Evolutionary conservation across 495 filamentous ascomycete genomes (phyloP).

Genomic region (Pyronema domesticum): DNA sequence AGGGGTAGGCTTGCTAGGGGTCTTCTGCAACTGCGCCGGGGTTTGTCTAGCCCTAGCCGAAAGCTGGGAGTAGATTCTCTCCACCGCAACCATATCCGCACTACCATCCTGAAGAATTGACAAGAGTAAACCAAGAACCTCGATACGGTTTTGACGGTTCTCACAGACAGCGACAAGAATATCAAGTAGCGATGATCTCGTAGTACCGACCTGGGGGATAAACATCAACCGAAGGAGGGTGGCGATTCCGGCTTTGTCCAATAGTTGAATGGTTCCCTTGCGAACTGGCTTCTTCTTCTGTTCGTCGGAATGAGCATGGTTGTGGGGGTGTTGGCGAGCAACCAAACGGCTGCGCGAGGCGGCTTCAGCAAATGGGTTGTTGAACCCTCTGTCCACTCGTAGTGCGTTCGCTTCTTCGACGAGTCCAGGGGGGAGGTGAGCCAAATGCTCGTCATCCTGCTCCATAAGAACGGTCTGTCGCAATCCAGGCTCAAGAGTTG

Average conservation of each 20-base stretch:
- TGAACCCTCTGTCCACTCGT: constrained; percentile 38
- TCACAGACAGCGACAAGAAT: constrained; percentile 79
- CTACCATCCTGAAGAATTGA: constrained; percentile 95
- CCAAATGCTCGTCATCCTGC: constrained; percentile 73
- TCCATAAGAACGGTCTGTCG: constrained; percentile 77
- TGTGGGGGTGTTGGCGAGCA: constrained; percentile 8
- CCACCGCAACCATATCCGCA: constrained; percentile 77
- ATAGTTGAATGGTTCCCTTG: constrained; percentile 76
- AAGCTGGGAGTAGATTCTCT: constrained; percentile 83
- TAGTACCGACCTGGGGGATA: constrained; percentile 68
- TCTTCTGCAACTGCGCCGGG: constrained; percentile 42
- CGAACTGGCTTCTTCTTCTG: constrained; percentile 49
- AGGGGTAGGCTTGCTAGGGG: constrained; percentile 38
- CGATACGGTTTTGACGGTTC: constrained; percentile 81
- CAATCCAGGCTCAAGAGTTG: constrained; percentile 70
- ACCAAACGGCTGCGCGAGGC: constrained; percentile 33
- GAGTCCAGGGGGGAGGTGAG: constrained; percentile 67
- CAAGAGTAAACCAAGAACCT: constrained; percentile 84
- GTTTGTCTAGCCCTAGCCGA: constrained; percentile 78
- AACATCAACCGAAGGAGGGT: constrained; percentile 94
- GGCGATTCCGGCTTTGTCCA: constrained; percentile 88
- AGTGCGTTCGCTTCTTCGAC: constrained; percentile 68
- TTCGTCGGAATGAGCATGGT: constrained; percentile 26
- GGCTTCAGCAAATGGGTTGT: constrained; percentile 40
- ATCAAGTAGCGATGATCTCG: constrained; percentile 60